Evolutionary conservation across 2,329 filamentous ascomycete genomes (phyloP).

Genomic region (Sphaerulina populicola): DNA sequence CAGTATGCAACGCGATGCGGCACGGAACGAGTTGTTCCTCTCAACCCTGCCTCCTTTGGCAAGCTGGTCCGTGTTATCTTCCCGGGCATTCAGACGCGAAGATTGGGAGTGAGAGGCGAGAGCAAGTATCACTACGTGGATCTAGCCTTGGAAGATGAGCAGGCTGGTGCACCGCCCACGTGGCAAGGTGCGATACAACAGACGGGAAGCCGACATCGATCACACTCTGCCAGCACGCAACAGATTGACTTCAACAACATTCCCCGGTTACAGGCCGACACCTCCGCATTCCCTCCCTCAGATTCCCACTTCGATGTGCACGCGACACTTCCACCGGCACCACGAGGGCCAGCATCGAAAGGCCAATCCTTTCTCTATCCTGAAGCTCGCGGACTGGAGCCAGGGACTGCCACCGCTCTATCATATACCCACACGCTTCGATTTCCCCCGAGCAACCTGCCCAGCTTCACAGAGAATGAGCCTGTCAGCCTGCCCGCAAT

Average conservation of each 20-base stretch:
- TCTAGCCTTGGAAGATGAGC: constrained; percentile 44
- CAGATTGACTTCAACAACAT: constrained; percentile 35
- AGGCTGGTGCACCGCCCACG: constrained; percentile 21
- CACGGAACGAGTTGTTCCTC: constrained; percentile 82
- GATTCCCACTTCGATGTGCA: constrained; percentile 29
- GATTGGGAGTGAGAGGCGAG: constrained; percentile 86
- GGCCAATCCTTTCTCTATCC: constrained; percentile 43
- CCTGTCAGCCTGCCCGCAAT: constrained; percentile 78
- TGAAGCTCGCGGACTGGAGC: constrained; percentile 37
- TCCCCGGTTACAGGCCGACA: constrained; percentile 43
- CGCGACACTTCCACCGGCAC: constrained; percentile 24
- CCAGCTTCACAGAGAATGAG: constrained; percentile 55
- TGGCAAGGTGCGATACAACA: constrained; percentile 19
- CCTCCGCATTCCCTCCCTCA: constrained; percentile 39
- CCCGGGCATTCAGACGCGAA: constrained; percentile 83
- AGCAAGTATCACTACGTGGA: constrained; percentile 92
- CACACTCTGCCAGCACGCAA: constrained; percentile 28
- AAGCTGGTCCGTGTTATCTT: constrained; percentile 96
- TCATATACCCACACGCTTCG: constrained; percentile 56
- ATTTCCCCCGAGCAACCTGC: constrained; percentile 53
- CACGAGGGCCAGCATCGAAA: constrained; percentile 36
- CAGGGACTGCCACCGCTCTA: constrained; percentile 36
- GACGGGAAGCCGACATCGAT: constrained; percentile 22
- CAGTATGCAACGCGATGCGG: constrained; percentile 91
- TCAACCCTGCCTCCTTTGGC: constrained; percentile 95